Evolutionary conservation across 176 grass and related monocot genomes (phyloP).

Genomic region (Secale cereale): DNA sequence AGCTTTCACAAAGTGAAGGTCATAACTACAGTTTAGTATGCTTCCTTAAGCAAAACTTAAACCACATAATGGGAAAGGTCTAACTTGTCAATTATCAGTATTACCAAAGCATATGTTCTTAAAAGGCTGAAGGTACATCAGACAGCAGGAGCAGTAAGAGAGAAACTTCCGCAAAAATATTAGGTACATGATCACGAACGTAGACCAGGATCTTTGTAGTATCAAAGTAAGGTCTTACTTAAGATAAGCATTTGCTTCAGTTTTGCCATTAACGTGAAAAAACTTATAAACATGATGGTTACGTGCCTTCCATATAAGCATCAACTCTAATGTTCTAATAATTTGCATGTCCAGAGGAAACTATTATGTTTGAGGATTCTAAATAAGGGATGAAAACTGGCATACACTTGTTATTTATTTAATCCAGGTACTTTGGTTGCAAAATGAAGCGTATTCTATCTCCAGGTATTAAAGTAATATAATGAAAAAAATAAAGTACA

Average conservation of each 20-base stretch:
- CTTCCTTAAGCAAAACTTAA: not conserved
- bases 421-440: not conserved
- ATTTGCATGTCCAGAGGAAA: not conserved
- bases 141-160: not conserved
- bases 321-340: not conserved
- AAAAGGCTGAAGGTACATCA: not conserved
- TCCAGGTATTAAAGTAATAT: not conserved
- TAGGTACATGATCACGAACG: not conserved
- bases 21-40: not conserved
- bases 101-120: not conserved
- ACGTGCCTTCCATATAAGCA: conserved; percentile 9
- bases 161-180: not conserved
- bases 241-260: not conserved
- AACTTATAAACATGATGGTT: not conserved
- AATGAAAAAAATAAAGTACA: not conserved
- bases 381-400: not conserved
- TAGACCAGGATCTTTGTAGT: not conserved
- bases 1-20: not conserved
- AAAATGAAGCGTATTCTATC: not conserved
- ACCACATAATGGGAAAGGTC: not conserved
- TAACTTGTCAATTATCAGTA: not conserved
- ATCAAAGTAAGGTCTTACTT: not conserved
- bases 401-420: not conserved
- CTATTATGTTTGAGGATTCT: not conserved
- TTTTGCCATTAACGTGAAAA: not conserved